Evolutionary conservation across 2,329 filamentous ascomycete genomes (phyloP), one percentile per base, ranked within the genome.

Genomic region (Fusarium sp.): DNA sequence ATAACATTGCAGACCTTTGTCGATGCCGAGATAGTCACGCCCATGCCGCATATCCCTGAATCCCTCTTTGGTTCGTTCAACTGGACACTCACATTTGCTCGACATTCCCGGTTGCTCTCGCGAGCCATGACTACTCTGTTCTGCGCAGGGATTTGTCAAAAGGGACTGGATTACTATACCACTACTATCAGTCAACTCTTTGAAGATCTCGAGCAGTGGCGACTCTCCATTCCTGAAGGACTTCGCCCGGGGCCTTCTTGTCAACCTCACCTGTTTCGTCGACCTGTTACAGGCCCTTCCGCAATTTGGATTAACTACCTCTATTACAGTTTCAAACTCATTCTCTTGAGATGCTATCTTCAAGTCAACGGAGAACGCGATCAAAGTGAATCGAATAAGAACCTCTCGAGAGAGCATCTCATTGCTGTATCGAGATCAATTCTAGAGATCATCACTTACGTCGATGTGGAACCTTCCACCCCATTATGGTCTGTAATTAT

Each of bases 391-490:
- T 38, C 24, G 10, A 40, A 27, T 22, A 58, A 29, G 17, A 22
- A 58, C 3, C 22, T 38, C 17, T 36, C 35, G 12, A 57, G 38
- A 16, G 55, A 75, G 1, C 61, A 60, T 2, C 67, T 77, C 5
- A 70, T 70, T 6, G 57, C 31, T 0, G 64, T 67, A 3, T 75
- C 75, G 4, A 65, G 68, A 4, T 68, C 72, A 0, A 74, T 77
- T 4, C 66, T 77, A 0, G 70, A 77, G 36, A 62, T 77, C 3
- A 68, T 66, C 7, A 65, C 74, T n/a, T 77, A 72, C 1, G 63
- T 77, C 12, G 75, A 77, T 7, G 72, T 75, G 0, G 68, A 74
- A 6, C 74, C 75, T 1, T 74, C 66, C 1, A 75, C 74, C 6
- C 74, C 75, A 2, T 38, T 77, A n/a, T 77, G 70, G 75, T 76